Percentiles rank a stretch among this genome's conserved stretches.
phyloP scores from a whole-genome alignment of 495 filamentous ascomycete species.

The Hyaloscypha finlandica region DNA sequence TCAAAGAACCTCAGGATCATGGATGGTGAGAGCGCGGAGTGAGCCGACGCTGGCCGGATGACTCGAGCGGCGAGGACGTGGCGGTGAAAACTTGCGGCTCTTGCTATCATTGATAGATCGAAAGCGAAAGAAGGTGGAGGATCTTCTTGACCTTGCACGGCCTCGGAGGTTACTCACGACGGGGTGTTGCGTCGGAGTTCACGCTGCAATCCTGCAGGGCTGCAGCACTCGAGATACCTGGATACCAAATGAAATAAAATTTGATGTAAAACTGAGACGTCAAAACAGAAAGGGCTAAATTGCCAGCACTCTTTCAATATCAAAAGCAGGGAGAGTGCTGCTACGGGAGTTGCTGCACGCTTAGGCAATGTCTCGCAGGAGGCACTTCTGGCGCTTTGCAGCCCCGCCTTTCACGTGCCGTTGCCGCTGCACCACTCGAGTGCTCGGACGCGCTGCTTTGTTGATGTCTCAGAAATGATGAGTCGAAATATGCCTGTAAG shows the following conservation, averaged over 20 bases:
- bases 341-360: not conserved
- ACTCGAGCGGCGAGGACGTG: not conserved
- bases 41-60: slow-evolving; percentile 5
- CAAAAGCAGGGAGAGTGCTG: not conserved
- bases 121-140: not conserved
- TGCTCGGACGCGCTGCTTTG: too few species aligned
- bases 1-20: not conserved
- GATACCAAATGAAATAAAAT: not conserved
- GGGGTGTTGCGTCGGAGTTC: too few species aligned
- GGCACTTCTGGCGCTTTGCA: not conserved
- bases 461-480: not conserved
- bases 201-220: too few species aligned
- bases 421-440: not conserved
- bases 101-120: not conserved
- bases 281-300: not conserved
- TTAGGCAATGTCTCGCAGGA: not conserved
- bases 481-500: not conserved
- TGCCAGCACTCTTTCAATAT: not conserved
- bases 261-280: not conserved
- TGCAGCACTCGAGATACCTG: too few species aligned
- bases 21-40: not conserved
- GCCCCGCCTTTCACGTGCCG: slow-evolving; percentile 1
- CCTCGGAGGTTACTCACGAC: not conserved
- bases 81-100: not conserved
- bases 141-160: not conserved